Conservation (phyloP, 441 rosid genomes). For the Populus hybrid region DNA sequence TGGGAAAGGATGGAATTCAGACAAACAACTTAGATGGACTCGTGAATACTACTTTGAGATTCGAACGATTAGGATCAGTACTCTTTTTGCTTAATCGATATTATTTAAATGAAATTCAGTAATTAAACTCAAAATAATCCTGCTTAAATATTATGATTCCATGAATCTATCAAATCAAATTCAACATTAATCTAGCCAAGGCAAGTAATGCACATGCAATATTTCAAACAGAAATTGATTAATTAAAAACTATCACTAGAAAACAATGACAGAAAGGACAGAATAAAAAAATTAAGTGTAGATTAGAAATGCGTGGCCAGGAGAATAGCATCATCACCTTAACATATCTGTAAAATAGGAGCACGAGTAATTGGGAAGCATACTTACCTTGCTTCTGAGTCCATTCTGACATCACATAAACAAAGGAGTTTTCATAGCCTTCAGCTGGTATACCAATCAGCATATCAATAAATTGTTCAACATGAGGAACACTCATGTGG, state of each 20-base stretch:
- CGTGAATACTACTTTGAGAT: neutral
- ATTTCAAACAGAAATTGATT: neutral
- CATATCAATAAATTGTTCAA: slow-evolving; percentile 74
- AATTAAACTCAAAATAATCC: neutral
- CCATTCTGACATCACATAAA: slow-evolving; percentile 91
- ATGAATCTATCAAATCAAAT: neutral
- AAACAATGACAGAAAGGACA: neutral
- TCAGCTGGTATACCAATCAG: slow-evolving; percentile 60
- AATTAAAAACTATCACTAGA: neutral
- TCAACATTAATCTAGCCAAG: neutral
- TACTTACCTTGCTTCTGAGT: slow-evolving; percentile 80
- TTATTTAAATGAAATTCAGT: neutral
- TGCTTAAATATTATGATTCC: neutral
- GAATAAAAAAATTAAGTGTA: neutral
- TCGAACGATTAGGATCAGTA: neutral
- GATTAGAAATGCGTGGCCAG: neutral
- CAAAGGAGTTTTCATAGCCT: slow-evolving; percentile 65
- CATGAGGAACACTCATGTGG: slow-evolving; percentile 76
- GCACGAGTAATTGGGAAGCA: slow-evolving; percentile 16
- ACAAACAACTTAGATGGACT: neutral
- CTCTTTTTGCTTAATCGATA: neutral
- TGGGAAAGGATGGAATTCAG: neutral
- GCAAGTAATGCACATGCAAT: neutral
- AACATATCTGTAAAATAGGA: neutral
- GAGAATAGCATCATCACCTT: neutral